Conservation (phyloP, 1,284 basidiomycete species). For the Entoloma clypeatum region DNA sequence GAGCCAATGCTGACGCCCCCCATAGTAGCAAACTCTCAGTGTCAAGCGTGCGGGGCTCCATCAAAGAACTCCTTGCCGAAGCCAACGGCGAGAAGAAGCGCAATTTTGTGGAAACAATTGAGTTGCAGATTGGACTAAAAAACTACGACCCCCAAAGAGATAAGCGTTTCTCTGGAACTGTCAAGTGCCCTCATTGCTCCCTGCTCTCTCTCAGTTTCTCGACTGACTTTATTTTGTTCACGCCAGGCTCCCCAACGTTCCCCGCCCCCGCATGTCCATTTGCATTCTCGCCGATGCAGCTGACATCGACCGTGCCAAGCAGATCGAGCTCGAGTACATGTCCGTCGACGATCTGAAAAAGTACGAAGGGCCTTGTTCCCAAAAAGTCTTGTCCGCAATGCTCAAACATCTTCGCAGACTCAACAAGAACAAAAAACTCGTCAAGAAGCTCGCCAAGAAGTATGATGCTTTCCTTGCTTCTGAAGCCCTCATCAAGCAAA, state of each 20-base stretch:
- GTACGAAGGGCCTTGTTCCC: constrained; percentile 39
- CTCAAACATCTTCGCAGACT: constrained; percentile 47
- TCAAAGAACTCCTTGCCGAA: constrained; percentile 79
- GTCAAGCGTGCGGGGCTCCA: constrained; percentile 97
- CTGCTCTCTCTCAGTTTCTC: not conserved
- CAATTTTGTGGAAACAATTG: constrained; percentile 91
- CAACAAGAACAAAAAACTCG: constrained; percentile 99
- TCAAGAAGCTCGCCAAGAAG: constrained; percentile 99
- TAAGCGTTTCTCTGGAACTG: constrained; percentile 97
- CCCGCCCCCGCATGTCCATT: constrained; percentile 98
- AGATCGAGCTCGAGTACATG: constrained; percentile 98
- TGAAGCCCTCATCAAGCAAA: constrained; percentile 99
- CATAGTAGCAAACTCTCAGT: constrained; percentile 80
- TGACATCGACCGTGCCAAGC: constrained; percentile 98
- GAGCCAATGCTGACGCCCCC: constrained; percentile 2
- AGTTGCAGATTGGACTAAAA: constrained; percentile 96
- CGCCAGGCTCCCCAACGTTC: constrained; percentile 87
- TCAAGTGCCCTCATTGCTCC: constrained; percentile 59
- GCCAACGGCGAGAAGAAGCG: constrained; percentile 82
- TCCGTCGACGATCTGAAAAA: constrained; percentile 99
- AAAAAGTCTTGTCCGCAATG: not conserved
- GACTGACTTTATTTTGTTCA: constrained; percentile 8
- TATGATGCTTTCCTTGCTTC: constrained; percentile 99
- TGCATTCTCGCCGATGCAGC: constrained; percentile 99
- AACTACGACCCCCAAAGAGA: constrained; percentile 97